Conservation (phyloP, 2,329 filamentous ascomycete genomes). For the Fusarium tuaranense region DNA sequence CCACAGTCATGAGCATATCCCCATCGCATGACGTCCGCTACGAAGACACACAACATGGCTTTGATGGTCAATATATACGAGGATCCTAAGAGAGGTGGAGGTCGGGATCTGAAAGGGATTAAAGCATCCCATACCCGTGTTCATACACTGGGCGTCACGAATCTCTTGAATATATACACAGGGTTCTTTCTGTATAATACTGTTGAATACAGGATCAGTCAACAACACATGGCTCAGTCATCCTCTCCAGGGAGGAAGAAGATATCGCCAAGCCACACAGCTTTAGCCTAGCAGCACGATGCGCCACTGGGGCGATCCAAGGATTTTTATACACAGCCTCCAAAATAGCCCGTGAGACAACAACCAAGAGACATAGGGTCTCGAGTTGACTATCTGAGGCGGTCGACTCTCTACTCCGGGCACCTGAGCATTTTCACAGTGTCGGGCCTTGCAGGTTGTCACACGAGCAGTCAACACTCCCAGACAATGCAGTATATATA, state of each 20-base stretch:
- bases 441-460: too few species aligned
- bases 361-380: not conserved
- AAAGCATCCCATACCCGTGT: not conserved
- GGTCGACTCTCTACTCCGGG: not conserved
- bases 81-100: not conserved
- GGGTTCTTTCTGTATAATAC: not conserved
- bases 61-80: not conserved
- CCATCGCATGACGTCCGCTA: not conserved
- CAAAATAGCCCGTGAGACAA: not conserved
- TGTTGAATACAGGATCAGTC: not conserved
- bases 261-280: too few species aligned
- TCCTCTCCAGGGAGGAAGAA: not conserved
- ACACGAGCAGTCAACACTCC: too few species aligned
- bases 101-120: too few species aligned
- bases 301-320: too few species aligned
- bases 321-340: not conserved
- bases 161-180: not conserved
- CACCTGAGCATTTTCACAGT: not conserved
- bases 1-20: not conserved
- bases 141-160: not conserved
- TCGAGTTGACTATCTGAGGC: not conserved
- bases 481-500: not conserved
- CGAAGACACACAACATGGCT: not conserved
- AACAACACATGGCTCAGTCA: not conserved
- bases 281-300: too few species aligned